Conservation (phyloP, 257 asterid genomes). For the Mitragyna speciosa region DNA sequence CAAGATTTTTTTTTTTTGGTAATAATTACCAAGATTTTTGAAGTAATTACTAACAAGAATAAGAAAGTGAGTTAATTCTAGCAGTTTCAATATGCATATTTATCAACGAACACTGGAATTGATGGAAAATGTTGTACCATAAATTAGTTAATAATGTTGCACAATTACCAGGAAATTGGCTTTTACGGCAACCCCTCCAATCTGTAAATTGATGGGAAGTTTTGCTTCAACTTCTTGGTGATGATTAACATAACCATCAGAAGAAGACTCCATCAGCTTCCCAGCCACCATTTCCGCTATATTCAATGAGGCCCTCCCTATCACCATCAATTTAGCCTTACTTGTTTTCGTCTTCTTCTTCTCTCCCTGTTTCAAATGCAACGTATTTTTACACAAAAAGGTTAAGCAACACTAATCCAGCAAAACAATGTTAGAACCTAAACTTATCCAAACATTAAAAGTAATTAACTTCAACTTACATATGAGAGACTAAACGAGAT, state of each 20-base stretch:
- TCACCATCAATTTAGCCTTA: conserved; percentile 44
- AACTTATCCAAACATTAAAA: neutral
- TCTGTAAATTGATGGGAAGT: conserved; percentile 47
- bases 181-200: conserved; percentile 36
- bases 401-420: neutral
- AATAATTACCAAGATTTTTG: too few relatives aligned
- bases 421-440: neutral
- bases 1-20: too few relatives aligned
- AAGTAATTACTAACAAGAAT: too few relatives aligned
- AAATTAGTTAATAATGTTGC: neutral
- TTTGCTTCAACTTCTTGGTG: conserved; percentile 31
- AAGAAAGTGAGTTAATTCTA: too few relatives aligned
- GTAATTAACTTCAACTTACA: conserved; percentile 29
- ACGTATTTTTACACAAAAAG: neutral
- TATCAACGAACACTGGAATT: too few relatives aligned
- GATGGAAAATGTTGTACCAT: too few relatives aligned
- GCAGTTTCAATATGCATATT: too few relatives aligned
- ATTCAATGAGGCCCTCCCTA: conserved; percentile 53
- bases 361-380: conserved; percentile 37
- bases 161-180: conserved; percentile 55
- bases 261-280: conserved; percentile 29
- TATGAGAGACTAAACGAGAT: conserved; percentile 36
- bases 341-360: conserved; percentile 18
- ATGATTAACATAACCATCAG: neutral
- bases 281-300: conserved; percentile 56